Evolutionary conservation across 768 basidiomycete species (phyloP), one percentile per base, ranked within the genome.

Genomic region (Antrodiella citrinella): DNA sequence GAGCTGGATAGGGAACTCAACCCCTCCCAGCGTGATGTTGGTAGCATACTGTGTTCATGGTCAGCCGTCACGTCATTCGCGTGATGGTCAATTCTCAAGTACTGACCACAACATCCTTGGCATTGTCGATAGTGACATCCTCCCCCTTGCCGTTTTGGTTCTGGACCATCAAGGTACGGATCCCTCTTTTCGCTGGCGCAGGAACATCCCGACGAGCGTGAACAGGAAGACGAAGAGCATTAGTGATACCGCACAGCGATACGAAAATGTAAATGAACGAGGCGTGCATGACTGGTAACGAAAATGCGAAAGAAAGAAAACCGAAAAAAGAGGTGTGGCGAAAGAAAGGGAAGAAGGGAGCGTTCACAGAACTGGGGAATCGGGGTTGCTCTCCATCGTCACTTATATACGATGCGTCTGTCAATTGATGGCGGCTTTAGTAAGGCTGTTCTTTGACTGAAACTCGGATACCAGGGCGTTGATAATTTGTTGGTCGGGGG

Each of bases 1-100:
- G 19, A 69, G 52, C 51, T 62, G 58, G 7, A 67, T 61, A 12
- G 58, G 58, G 50, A 64, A 57, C 11, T 59, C 65, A 66, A 22
- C 41, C 3, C 58, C 58, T 39, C 56, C 56, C 43, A 59, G 47
- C 5, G 54, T 57, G 43, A 59, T 51, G 45, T 59, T 59, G 26
- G 56, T 57, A 20, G 58, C 58, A 50, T 59, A 59, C 58, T 59
- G 24, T 12, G 18, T 18, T 7, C 30, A 43, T 20, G 2, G 4
- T 43, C 26, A 47, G 21, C 25, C n/a, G 25, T 2, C n/a, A n/a
- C n/a, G n/a, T n/a, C n/a, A n/a, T n/a, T n/a, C n/a, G n/a, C n/a
- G n/a, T n/a, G n/a, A n/a, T n/a, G n/a, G n/a, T n/a, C n/a, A n/a
- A n/a, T n/a, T n/a, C n/a, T n/a, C n/a, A n/a, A n/a, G n/a, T n/a